Percentiles rank a stretch among this genome's conserved stretches.
These are phyloP conservation scores for Stevia rebaudiana DNA, from an alignment of 140 eudicot genomes.

Conservation along the genomic window DNA sequence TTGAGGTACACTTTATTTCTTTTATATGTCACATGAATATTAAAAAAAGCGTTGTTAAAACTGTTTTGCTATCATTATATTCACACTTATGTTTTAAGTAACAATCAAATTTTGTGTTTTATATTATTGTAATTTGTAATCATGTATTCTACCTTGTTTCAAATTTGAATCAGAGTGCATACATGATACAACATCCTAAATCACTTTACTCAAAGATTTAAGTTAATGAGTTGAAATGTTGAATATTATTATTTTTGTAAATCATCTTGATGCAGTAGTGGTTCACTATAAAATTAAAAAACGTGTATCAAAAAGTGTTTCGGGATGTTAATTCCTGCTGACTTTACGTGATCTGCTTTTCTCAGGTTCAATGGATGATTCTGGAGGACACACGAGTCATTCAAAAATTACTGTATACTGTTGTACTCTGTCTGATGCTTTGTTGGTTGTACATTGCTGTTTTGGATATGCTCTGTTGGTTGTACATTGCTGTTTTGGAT, in stretches of 20 bases:
- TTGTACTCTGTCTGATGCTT: not conserved
- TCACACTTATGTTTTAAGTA: too few species aligned
- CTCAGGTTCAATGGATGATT: slow-evolving; percentile 17
- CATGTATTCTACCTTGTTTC: too few species aligned
- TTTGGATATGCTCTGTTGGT: not conserved
- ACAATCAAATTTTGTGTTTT: too few species aligned
- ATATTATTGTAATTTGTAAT: too few species aligned
- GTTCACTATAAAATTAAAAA: not conserved
- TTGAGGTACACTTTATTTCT: slow-evolving; percentile 15
- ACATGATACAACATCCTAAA: not conserved
- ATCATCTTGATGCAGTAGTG: not conserved
- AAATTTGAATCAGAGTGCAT: not conserved
- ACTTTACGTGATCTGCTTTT: not conserved
- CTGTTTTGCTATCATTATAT: too few species aligned
- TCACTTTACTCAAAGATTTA: not conserved
- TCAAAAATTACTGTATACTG: not conserved
- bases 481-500: not conserved
- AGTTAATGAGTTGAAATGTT: not conserved
- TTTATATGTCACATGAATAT: not conserved
- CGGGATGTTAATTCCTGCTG: not conserved
- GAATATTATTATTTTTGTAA: not conserved
- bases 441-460: slow-evolving; percentile 12
- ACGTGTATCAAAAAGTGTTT: not conserved
- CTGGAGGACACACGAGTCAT: not conserved
- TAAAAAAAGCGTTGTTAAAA: too few species aligned